Base-by-base conservation (phyloP, 2,329 filamentous ascomycete genomes). In the Botryosphaeria dothidea region DNA sequence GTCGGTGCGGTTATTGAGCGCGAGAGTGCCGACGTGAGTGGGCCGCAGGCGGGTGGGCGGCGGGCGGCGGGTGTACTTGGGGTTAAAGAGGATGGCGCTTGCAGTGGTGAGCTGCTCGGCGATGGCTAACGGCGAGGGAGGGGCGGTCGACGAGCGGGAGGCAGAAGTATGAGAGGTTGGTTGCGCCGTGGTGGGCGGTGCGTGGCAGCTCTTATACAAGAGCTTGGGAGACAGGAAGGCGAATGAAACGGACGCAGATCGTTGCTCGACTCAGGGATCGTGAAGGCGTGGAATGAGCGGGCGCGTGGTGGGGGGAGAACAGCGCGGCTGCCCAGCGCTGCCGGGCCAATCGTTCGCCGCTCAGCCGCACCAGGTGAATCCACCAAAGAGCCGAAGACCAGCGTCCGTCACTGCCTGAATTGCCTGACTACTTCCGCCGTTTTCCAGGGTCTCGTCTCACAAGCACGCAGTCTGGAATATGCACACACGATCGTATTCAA, bases 51-150 rank as follows among this genome's bases (percentile, higher is more conserved):
- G 77, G 64, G 78, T 77, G 49, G 79, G 79, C 62, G 80, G 81
- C 66, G 81, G 79, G 58, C 80, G 77, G 43, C 75, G 74, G 38
- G 81, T 82, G 72, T 78, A 82, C 63, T 75, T 77, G 65, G 80
- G 79, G 70, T 84, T 80, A 79, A 81, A 84, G 70, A 84, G 81
- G 66, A 82, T 80, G 66, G 76, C 77, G 68, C 78, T 74, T n/a
- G 82, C 80, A 57, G 81, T 83, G 21, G 79, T 83, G 68, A 84
- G 75, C 68, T 81, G 76, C 67, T 71, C 73, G 51, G 80, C 80
- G 66, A 82, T 80, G 67, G 72, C 75, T 65, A 81, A 73, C 46
- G 74, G 76, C 46, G 71, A 68, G 36, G 70, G 68, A 31, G 73
- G 72, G 43, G 73, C 68, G 27, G 68, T 69, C n/a, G 74, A 71